Conservation (phyloP, 208 protist genomes). For the Crithidia brevicula region DNA sequence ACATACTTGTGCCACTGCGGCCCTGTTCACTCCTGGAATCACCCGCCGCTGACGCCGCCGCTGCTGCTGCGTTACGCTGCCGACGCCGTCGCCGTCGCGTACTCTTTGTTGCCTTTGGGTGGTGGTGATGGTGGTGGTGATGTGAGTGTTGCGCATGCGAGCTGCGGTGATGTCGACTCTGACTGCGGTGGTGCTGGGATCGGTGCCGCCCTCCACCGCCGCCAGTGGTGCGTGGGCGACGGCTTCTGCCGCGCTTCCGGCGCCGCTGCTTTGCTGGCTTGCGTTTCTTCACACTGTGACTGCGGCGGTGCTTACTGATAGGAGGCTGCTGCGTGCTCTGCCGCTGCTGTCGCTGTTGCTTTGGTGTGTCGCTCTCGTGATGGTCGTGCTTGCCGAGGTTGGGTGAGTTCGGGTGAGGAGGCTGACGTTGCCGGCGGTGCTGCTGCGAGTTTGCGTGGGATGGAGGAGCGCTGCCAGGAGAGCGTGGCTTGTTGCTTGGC, state of each 20-base stretch:
- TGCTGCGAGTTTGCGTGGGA: slow-evolving; percentile 1
- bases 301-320: slow-evolving; percentile 28
- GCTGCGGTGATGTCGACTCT: slow-evolving; percentile 26
- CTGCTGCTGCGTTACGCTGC: slow-evolving; percentile 35
- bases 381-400: background rate
- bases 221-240: slow-evolving; percentile 31
- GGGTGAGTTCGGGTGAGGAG: background rate
- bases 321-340: slow-evolving; percentile 9
- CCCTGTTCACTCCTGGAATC: background rate
- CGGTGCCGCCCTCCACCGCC: slow-evolving; percentile 34
- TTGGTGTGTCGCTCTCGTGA: slow-evolving; percentile 16
- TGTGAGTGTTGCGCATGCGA: slow-evolving; percentile 19
- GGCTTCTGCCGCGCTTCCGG: slow-evolving; percentile 29
- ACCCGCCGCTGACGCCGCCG: slow-evolving; percentile 18
- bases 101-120: slow-evolving; percentile 48
- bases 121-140: slow-evolving; percentile 36
- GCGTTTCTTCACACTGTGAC: slow-evolving; percentile 32
- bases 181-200: slow-evolving; percentile 33
- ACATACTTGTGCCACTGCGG: background rate
- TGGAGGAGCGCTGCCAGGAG: background rate
- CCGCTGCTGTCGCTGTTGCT: slow-evolving; percentile 3
- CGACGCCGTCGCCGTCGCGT: slow-evolving; percentile 46
- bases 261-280: slow-evolving; percentile 37
- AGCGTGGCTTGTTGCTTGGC: background rate
- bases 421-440: background rate